phyloP scores from a whole-genome alignment of 106 monocot genomes.

The Ottelia alismoides region DNA sequence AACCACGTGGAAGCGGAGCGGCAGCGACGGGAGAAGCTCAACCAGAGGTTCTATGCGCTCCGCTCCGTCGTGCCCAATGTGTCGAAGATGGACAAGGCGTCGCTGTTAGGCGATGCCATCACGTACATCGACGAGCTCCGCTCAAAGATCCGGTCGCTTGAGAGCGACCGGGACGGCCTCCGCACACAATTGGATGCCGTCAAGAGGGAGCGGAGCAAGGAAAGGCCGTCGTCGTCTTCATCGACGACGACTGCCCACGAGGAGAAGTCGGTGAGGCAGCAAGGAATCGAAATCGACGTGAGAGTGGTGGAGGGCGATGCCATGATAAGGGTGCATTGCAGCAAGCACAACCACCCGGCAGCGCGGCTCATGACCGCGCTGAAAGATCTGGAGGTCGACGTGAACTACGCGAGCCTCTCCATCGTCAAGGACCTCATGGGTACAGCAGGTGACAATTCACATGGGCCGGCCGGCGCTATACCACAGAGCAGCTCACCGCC shows the following conservation, averaged over 20 bases:
- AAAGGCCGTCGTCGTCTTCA: not conserved
- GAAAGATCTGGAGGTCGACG: not conserved
- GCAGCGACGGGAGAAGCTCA: slow-evolving; percentile 67
- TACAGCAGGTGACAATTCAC: slow-evolving; percentile 1
- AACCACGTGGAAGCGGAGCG: slow-evolving; percentile 71
- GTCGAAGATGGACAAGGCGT: no score
- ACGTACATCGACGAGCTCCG: no score
- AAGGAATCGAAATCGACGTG: not conserved
- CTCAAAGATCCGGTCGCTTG: not conserved
- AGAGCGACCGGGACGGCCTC: slow-evolving; percentile 1
- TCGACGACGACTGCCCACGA: not conserved
- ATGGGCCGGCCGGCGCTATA: not conserved
- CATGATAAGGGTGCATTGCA: not conserved
- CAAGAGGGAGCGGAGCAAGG: no score
- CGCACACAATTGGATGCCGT: not conserved
- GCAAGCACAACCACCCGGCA: slow-evolving; percentile 2
- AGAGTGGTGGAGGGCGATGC: not conserved
- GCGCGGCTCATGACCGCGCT: slow-evolving; percentile 1
- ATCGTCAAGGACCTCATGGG: slow-evolving; percentile 1
- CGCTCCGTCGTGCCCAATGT: slow-evolving; percentile 80
- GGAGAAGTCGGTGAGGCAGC: not conserved
- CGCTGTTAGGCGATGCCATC: no score
- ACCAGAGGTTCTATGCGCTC: slow-evolving; percentile 75
- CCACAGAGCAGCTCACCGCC: slow-evolving; percentile 1
- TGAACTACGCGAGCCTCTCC: not conserved